phyloP scores from a whole-genome alignment of 164 flowering plant genomes.

The Chimonanthus praecox region DNA sequence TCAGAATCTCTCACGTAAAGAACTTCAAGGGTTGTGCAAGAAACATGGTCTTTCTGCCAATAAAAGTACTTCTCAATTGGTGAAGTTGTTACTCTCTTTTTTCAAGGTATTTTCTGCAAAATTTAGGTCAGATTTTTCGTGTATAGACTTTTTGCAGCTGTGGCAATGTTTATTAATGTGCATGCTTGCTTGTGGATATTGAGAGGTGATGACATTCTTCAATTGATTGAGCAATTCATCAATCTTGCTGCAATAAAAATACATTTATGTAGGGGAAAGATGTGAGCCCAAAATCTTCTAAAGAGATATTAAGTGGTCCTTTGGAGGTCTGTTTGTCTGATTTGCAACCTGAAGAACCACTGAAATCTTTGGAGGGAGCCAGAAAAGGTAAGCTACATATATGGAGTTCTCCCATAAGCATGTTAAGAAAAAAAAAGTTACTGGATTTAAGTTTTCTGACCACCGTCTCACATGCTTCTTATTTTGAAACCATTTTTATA shows the following conservation, averaged over 20 bases:
- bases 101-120: constrained; percentile 21
- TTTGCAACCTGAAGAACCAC: constrained; percentile 8
- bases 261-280: constrained; percentile 16
- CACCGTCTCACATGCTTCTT: neutral
- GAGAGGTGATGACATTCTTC: neutral
- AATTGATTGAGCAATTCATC: neutral
- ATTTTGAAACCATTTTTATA: neutral
- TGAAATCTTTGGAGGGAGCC: constrained; percentile 9
- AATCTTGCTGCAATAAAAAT: neutral
- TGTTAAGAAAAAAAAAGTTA: neutral
- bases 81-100: constrained; percentile 21
- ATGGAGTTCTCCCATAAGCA: neutral
- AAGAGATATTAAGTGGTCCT: constrained; percentile 14
- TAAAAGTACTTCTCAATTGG: constrained; percentile 28
- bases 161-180: neutral
- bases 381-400: constrained; percentile 11
- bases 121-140: neutral
- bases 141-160: neutral
- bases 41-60: constrained; percentile 38
- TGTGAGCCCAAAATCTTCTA: constrained; percentile 6
- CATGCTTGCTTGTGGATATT: neutral
- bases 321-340: constrained; percentile 3
- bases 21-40: constrained; percentile 49
- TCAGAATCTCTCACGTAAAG: constrained; percentile 35
- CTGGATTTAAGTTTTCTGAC: neutral